Percentiles rank a stretch among this genome's conserved stretches.
Conservation (phyloP, 2,329 filamentous ascomycete genomes). For the Aspergillus ibericus region DNA sequence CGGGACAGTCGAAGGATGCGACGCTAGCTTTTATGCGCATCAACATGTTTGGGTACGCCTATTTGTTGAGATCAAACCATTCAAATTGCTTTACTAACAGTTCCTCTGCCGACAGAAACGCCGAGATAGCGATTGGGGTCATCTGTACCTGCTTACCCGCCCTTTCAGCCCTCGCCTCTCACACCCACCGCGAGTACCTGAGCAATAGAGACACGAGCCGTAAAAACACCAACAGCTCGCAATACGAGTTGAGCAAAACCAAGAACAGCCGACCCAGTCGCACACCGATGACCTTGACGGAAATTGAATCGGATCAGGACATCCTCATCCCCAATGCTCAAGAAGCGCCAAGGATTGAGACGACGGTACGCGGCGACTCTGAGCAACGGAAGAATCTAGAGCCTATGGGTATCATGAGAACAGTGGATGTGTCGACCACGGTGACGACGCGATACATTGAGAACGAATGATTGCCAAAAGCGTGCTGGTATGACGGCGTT, state of each 20-base stretch:
- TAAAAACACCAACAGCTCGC: constrained; percentile 9
- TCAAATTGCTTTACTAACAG: not conserved
- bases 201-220: constrained; percentile 14
- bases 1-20: constrained; percentile 23
- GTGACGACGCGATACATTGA: constrained; percentile 9
- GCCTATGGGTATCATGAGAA: constrained; percentile 28
- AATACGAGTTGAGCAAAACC: constrained; percentile 24
- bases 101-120: constrained; percentile 34
- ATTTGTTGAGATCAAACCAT: constrained; percentile 22
- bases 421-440: constrained; percentile 28
- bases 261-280: constrained; percentile 15
- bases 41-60: constrained; percentile 32
- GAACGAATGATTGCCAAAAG: not conserved
- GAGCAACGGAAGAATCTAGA: not conserved
- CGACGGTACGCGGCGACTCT: constrained; percentile 22
- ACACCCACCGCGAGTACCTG: constrained; percentile 34
- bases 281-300: constrained; percentile 19
- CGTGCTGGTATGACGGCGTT: not conserved
- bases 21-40: constrained; percentile 32
- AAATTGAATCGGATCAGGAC: constrained; percentile 26
- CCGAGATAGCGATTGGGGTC: constrained; percentile 43
- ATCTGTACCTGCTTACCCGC: constrained; percentile 44
- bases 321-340: constrained; percentile 28
- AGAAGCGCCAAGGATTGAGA: constrained; percentile 29
- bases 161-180: constrained; percentile 35